Percentiles rank a stretch among this genome's conserved stretches.
Conservation (phyloP, 768 basidiomycete species). For the Collybia sp. region DNA sequence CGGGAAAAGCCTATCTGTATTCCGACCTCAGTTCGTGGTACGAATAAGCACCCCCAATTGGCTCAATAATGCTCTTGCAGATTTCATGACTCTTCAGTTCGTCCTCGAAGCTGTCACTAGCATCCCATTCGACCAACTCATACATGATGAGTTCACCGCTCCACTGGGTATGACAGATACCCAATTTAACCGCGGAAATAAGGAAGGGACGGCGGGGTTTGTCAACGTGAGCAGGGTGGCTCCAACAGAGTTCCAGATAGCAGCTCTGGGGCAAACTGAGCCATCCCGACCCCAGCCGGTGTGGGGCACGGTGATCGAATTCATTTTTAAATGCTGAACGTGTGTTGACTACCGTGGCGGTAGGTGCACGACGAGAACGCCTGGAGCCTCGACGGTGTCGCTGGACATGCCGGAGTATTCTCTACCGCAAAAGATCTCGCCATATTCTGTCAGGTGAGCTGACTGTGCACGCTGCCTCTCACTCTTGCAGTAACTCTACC, state of each 20-base stretch:
- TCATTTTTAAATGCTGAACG: background rate
- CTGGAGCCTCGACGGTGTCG: slow-evolving; percentile 20
- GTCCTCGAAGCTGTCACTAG: slow-evolving; percentile 17
- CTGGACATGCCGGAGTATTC: slow-evolving; percentile 22
- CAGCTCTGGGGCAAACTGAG: slow-evolving; percentile 13
- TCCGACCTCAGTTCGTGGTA: slow-evolving; percentile 19
- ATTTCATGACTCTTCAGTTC: slow-evolving; percentile 21
- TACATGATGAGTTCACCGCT: slow-evolving; percentile 16
- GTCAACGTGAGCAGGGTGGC: slow-evolving; percentile 6
- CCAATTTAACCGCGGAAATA: slow-evolving; percentile 19
- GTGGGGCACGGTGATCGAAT: slow-evolving; percentile 17
- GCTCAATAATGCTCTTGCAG: slow-evolving; percentile 4
- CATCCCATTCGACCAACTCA: slow-evolving; percentile 16
- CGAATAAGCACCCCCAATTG: too few relatives aligned
- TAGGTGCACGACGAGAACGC: slow-evolving; percentile 25
- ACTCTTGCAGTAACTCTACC: too few relatives aligned
- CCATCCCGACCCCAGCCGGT: slow-evolving; percentile 19
- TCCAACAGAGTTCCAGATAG: slow-evolving; percentile 19
- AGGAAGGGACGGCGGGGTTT: slow-evolving; percentile 1
- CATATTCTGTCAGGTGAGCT: slow-evolving; percentile 20
- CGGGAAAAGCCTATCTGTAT: slow-evolving; percentile 18
- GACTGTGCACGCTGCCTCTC: too few relatives aligned
- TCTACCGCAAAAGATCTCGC: slow-evolving; percentile 20
- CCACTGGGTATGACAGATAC: slow-evolving; percentile 22
- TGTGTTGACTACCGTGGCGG: background rate